These are phyloP conservation scores for Nakazawaea ernobii DNA, from an alignment of 805 yeast genomes.

Conservation along the genomic window DNA sequence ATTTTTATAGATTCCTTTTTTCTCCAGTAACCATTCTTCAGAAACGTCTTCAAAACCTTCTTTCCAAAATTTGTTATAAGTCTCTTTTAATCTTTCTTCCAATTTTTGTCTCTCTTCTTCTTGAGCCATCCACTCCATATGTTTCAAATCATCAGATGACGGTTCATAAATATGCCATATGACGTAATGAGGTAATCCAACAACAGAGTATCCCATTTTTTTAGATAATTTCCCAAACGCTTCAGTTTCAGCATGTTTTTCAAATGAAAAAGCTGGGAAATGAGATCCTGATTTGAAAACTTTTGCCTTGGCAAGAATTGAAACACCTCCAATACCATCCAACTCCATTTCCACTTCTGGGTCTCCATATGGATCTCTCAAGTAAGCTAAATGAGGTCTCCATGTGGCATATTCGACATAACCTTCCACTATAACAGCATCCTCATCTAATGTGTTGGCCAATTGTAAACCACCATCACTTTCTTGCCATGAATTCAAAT, in stretches of 20 bases:
- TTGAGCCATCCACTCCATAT: conserved; percentile 84
- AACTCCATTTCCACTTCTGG: conserved; percentile 88
- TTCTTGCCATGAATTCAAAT: conserved; percentile 82
- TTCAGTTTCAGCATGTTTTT: conserved; percentile 96
- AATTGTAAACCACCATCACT: conserved; percentile 74
- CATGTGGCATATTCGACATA: conserved; percentile 96
- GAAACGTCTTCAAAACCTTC: conserved; percentile 74
- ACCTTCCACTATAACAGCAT: conserved; percentile 96
- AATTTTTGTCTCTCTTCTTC: conserved; percentile 65
- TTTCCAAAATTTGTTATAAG: conserved; percentile 68
- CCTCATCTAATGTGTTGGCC: conserved; percentile 78
- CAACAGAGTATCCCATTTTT: conserved; percentile 79
- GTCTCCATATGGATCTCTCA: conserved; percentile 92
- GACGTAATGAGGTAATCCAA: conserved; percentile 91
- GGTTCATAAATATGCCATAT: conserved; percentile 98
- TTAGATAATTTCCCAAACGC: conserved; percentile 90
- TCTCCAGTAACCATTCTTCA: conserved; percentile 68
- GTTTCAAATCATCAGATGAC: conserved; percentile 77
- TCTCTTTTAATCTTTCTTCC: conserved; percentile 55
- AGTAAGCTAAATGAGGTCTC: conserved; percentile 94
- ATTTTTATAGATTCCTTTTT: conserved; percentile 66
- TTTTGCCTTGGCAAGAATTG: conserved; percentile 79
- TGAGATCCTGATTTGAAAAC: conserved; percentile 87
- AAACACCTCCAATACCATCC: conserved; percentile 98
- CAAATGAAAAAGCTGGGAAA: conserved; percentile 95